These are phyloP conservation scores for Mariannaea elegans DNA, from an alignment of 2,329 filamentous ascomycete genomes.

Conservation along the genomic window DNA sequence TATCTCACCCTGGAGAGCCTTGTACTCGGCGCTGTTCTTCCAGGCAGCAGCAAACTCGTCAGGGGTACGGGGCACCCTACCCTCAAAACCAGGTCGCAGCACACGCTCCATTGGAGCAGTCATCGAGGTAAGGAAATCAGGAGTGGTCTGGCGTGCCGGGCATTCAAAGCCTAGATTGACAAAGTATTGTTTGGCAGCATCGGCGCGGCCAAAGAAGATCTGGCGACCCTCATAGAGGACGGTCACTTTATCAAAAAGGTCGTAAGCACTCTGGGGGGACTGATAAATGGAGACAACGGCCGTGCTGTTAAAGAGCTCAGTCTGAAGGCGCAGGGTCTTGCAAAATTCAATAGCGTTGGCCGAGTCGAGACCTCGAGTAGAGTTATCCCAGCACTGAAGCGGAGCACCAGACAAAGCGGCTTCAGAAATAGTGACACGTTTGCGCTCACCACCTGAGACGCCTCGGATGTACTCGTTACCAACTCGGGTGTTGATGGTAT, in stretches of 20 bases:
- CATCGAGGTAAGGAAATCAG: slow-evolving; percentile 78
- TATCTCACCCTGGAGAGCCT: slow-evolving; percentile 62
- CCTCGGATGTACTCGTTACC: slow-evolving; percentile 80
- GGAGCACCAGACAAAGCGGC: slow-evolving; percentile 67
- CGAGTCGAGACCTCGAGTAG: slow-evolving; percentile 76
- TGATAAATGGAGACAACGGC: slow-evolving; percentile 80
- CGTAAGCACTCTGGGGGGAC: slow-evolving; percentile 71
- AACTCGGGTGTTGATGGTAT: slow-evolving; percentile 77
- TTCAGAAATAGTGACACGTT: slow-evolving; percentile 72
- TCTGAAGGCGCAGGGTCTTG: slow-evolving; percentile 73
- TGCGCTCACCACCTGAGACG: slow-evolving; percentile 78
- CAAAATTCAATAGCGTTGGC: slow-evolving; percentile 81
- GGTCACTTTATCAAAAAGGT: slow-evolving; percentile 67
- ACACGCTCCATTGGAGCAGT: slow-evolving; percentile 67
- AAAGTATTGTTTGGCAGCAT: slow-evolving; percentile 71
- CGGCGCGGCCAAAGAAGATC: slow-evolving; percentile 70
- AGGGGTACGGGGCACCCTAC: slow-evolving; percentile 64
- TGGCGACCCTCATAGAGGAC: slow-evolving; percentile 69
- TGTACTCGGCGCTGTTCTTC: slow-evolving; percentile 63
- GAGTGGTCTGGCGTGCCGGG: slow-evolving; percentile 72
- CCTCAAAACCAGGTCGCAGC: slow-evolving; percentile 64
- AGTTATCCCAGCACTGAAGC: slow-evolving; percentile 76
- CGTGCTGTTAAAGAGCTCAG: slow-evolving; percentile 72
- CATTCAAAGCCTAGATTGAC: slow-evolving; percentile 73
- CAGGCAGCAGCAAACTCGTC: slow-evolving; percentile 69